Evolutionary conservation across 2,329 filamentous ascomycete species (phyloP), one percentile per base, ranked within the genome.

Genomic region (Acrodontium crateriforme): DNA sequence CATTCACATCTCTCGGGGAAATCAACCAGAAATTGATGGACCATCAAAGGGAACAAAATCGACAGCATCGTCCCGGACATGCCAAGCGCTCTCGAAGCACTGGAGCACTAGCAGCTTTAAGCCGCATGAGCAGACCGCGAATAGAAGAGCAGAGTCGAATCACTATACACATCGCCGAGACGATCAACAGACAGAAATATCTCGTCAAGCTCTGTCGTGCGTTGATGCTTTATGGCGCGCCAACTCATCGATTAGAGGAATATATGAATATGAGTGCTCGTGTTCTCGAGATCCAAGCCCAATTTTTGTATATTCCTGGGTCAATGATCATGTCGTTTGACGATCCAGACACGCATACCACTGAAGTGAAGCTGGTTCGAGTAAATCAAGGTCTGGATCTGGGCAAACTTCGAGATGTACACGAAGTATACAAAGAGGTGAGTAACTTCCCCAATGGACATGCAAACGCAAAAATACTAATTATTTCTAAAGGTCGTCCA

Each of bases 321-420:
- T 91, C 81, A 47, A 94, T 94, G 85, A 80, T 94, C 31, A 78
- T 93, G 47, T 87, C 82, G 4, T 93, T 94, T 46, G 84, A 73
- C 45, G 80, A 87, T 52, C 55, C 59, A 4, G 57, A 65, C 1
- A 81, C 78, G 0, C 78, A 84, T 45, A 84, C 79, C 0, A 77
- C 77, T n/a, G 78, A 83, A 47, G 78, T 84, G 36, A 80, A 81
- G 55, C 65, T 84, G 17, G 73, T 84, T 5, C 69, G 74, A 9
- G 67, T 71, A 0, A 56, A 58, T 0, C 77, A 82, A 43, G 78
- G 77, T 2, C 65, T 85, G 7, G 73, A 85, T 47, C 62, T 85
- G 1, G 78, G 78, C 16, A 78, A 76, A 43, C 65, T 85, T 9
- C 66, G 74, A 27, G 79, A 84, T 38, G 68, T 77, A 2, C 78